Evolutionary conservation across 176 grass and related monocot species (phyloP).

Genomic region (Eleusine indica): DNA sequence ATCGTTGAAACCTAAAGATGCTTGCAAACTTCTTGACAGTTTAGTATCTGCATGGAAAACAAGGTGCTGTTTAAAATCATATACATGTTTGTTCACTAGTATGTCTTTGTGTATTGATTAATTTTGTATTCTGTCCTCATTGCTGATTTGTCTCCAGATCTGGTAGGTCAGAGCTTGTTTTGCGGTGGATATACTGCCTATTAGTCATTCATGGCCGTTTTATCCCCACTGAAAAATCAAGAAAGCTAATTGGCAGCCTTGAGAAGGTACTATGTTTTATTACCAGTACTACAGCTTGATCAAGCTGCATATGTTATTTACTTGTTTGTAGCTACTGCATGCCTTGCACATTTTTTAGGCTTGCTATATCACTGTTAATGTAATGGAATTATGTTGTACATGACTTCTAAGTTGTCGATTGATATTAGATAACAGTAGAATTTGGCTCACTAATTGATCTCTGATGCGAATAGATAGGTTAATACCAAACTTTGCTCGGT

Average conservation of each 20-base stretch:
- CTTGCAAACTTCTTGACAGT: constrained; percentile 63
- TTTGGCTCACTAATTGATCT: background rate
- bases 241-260: constrained; percentile 52
- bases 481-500: background rate
- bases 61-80: constrained; percentile 44
- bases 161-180: constrained; percentile 56
- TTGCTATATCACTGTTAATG: background rate
- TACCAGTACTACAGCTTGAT: background rate
- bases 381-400: background rate
- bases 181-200: constrained; percentile 83
- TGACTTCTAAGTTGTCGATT: background rate
- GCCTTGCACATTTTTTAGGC: constrained; percentile 7
- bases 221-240: constrained; percentile 59
- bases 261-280: constrained; percentile 62
- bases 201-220: constrained; percentile 70
- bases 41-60: constrained; percentile 73
- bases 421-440: constrained; percentile 25
- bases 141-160: constrained; percentile 54
- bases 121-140: constrained; percentile 10
- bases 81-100: constrained; percentile 17
- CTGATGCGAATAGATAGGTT: background rate
- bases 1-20: constrained; percentile 69
- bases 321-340: constrained; percentile 21
- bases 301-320: background rate
- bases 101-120: background rate